phyloP scores from a whole-genome alignment of 2,329 filamentous ascomycete species.

The Nemania sp. region DNA sequence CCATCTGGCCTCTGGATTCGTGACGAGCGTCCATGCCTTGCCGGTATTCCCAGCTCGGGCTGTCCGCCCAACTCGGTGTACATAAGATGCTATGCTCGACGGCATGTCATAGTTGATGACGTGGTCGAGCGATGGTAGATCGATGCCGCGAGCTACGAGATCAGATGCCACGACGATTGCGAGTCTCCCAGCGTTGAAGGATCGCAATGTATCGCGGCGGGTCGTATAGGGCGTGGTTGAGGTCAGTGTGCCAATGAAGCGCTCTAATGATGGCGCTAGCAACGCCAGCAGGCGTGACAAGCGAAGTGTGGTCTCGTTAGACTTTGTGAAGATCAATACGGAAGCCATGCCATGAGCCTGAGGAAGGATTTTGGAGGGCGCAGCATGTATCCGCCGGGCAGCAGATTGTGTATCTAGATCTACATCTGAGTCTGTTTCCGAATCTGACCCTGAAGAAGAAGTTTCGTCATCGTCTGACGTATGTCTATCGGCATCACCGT shows the following conservation, averaged over 20 bases:
- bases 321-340: constrained; percentile 86
- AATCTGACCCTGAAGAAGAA: constrained; percentile 43
- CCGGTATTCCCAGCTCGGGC: constrained; percentile 79
- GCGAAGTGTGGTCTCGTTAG: constrained; percentile 84
- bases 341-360: constrained; percentile 40
- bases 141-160: constrained; percentile 88
- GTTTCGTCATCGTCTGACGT: constrained; percentile 39
- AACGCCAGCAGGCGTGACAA: constrained; percentile 78
- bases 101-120: constrained; percentile 96
- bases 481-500: constrained; percentile 24
- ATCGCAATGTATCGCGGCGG: constrained; percentile 68
- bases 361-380: not conserved
- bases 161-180: constrained; percentile 88
- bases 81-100: constrained; percentile 77
- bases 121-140: constrained; percentile 77
- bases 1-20: constrained; percentile 83
- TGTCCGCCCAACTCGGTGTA: constrained; percentile 90
- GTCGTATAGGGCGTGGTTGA: constrained; percentile 76
- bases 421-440: constrained; percentile 42
- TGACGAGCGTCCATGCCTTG: constrained; percentile 84
- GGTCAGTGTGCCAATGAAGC: constrained; percentile 70
- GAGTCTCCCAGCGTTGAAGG: constrained; percentile 66
- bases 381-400: not conserved
- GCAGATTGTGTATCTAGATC: constrained; percentile 26
- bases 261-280: constrained; percentile 62